phyloP scores from a whole-genome alignment of 208 protist genomes.

The Wallacemonas sp. region DNA sequence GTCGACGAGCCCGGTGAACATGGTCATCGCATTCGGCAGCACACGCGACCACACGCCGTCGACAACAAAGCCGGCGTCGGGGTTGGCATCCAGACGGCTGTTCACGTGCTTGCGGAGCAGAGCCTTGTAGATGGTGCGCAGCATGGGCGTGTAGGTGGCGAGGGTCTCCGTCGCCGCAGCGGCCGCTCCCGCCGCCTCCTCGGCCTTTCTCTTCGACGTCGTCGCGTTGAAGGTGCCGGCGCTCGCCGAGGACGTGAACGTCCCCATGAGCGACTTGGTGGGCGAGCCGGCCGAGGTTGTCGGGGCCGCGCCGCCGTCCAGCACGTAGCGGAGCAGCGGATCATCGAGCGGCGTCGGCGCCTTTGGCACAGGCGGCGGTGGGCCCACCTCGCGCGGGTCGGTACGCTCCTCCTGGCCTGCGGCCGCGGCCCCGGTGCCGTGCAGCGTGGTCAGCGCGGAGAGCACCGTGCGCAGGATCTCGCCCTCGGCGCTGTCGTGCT shows the following conservation, averaged over 20 bases:
- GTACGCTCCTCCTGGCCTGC: not conserved
- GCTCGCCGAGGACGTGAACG: not conserved
- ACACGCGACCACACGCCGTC: conserved; percentile 73
- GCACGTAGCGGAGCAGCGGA: conserved; percentile 11
- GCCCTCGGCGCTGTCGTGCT: conserved; percentile 73
- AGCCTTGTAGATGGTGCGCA: conserved; percentile 28
- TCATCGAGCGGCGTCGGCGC: conserved; percentile 7
- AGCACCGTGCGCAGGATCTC: conserved; percentile 73
- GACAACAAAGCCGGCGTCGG: conserved; percentile 47
- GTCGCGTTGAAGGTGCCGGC: not conserved
- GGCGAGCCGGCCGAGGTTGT: not conserved
- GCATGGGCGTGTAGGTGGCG: conserved; percentile 19
- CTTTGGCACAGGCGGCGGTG: not conserved
- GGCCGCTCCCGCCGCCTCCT: not conserved
- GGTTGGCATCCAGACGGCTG: not conserved
- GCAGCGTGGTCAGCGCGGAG: conserved; percentile 8
- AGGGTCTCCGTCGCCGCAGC: conserved; percentile 7
- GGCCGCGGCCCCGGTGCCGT: not conserved
- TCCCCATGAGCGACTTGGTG: not conserved
- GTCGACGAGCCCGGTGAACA: conserved; percentile 53
- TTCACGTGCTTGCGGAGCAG: conserved; percentile 24
- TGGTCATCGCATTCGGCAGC: conserved; percentile 39
- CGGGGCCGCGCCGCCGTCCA: conserved; percentile 2
- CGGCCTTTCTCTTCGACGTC: not conserved
- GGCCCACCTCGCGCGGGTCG: not conserved